phyloP scores from a whole-genome alignment of 345 rosid genomes.

The Ailanthus altissimus region DNA sequence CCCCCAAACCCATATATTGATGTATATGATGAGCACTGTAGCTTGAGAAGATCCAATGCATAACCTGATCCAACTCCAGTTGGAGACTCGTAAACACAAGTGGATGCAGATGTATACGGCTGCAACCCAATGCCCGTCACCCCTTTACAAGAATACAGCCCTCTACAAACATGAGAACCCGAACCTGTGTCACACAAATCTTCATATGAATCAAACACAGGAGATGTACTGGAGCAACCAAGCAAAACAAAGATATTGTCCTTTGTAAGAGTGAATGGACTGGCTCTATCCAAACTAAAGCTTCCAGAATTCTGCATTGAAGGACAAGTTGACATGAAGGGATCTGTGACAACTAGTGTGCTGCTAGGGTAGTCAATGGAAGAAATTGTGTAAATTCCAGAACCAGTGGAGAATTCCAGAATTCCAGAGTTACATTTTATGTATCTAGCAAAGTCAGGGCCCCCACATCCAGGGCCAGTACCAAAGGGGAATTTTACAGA shows the following conservation, averaged over 20 bases:
- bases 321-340: constrained; percentile 65
- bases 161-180: constrained; percentile 56
- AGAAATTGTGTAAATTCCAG: constrained; percentile 49
- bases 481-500: constrained; percentile 58
- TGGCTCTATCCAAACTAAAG: constrained; percentile 52
- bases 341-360: constrained; percentile 45
- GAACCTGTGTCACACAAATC: constrained; percentile 60
- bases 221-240: constrained; percentile 67
- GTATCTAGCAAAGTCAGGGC: constrained; percentile 52
- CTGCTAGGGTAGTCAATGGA: constrained; percentile 53
- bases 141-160: constrained; percentile 66
- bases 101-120: constrained; percentile 50
- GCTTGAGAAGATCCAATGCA: constrained; percentile 60
- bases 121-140: constrained; percentile 59
- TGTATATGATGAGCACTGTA: constrained; percentile 64
- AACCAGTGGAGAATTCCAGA: constrained; percentile 56
- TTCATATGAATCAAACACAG: constrained; percentile 53
- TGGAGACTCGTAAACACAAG: constrained; percentile 61
- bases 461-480: constrained; percentile 56
- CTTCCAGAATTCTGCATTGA: constrained; percentile 71
- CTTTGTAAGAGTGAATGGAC: constrained; percentile 52
- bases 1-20: constrained; percentile 58
- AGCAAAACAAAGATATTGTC: constrained; percentile 58
- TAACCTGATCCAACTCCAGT: constrained; percentile 48
- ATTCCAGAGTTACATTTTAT: constrained; percentile 46